Base-by-base conservation (phyloP, 768 basidiomycete species). In the Agaricus sinodeliciosus region DNA sequence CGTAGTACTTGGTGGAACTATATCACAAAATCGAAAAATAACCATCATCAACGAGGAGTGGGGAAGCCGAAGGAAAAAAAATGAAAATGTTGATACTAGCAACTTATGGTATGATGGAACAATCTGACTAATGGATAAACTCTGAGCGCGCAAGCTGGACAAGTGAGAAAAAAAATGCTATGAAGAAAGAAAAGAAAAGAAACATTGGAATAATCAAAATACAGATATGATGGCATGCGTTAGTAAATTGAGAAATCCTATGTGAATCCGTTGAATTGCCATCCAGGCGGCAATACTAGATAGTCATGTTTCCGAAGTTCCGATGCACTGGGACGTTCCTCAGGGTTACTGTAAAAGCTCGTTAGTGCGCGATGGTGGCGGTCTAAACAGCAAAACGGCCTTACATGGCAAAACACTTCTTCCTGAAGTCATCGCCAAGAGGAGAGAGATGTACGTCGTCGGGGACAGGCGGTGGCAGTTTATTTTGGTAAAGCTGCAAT, bases 381-480 rank as follows among this genome's bases (percentile, higher is more conserved):
- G 42, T 31, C 22, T 22, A 16, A 52, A 43, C 25, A 31, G 57
- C 58, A 42, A 25, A 28, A 48, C 22, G 22, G 9, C 68, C 87
- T 59, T 64, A 91, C 91, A 91, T 84, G 3, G 90, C 87, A 63
- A 98, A 93, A 68, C 96, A 97, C 62, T 82, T 84, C 48, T 75
- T 74, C 59, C 95, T 78, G 69, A 99, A 96, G 64, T 95, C 88
- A 57, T 87, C 78, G 9, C 88, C 94, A 45, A 84, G 75, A 22
- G 78, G 71, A 16, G 89, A 85, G 47, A 98, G 69, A 2, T 77
- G 69, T 45, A 97, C 81, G 51, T 90, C 88, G 15, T 84, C 78
- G 2, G 95, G 96, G 4, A 99, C 79, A 3, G 95, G 94, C 8
- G 96, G 96, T 25, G 87, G 84, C 57, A 82, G 78, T 59, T 89